Evolutionary conservation across 768 basidiomycete species (phyloP), one percentile per base, ranked within the genome.

Genomic region (Boletus coccyginus): DNA sequence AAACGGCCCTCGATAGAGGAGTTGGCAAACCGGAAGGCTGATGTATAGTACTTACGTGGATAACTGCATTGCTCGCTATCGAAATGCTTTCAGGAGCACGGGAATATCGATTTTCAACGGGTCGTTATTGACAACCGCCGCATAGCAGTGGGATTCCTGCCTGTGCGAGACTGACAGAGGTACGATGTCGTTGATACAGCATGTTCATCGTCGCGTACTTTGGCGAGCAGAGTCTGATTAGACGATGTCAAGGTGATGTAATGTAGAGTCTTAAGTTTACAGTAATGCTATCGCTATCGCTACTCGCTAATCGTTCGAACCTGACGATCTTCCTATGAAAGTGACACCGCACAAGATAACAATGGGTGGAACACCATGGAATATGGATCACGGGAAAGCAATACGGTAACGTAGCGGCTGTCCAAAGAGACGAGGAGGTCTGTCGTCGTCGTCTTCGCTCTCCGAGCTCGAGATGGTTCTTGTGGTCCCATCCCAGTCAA

Each of bases 1-100:
- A 72, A 63, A 58, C 70, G 70, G 11, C 67, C 55, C 0, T 58
- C 72, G 45, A 56, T 66, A 57, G 66, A 61, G 44, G 70, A 65
- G 41, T 40, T 59, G 57, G 61, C 62, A 42, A 33, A 31, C 33
- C 61, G 35, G 57, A 59, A 60, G 59, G 43, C 50, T 31, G 63
- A 47, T 66, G 63, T 73, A 71, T 71, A 60, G 53, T 67, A 66
- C 55, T 58, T 46, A 47, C 61, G 38, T 33, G 48, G 36, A 67
- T 73, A 70, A 71, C 71, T 55, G 50, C 61, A 57, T 61, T 50
- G 48, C 50, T 62, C 50, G 55, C 53, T 65, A 57, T 60, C 56
- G 50, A 53, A 45, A 48, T 36, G 36, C 41, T 59, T 56, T 62
- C 48, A 8, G 42, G 33, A 31, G 27, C 29, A 35, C 8, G 5